Conservation (phyloP, 1,284 basidiomycete species). For the Leccinum glutinopallens region DNA sequence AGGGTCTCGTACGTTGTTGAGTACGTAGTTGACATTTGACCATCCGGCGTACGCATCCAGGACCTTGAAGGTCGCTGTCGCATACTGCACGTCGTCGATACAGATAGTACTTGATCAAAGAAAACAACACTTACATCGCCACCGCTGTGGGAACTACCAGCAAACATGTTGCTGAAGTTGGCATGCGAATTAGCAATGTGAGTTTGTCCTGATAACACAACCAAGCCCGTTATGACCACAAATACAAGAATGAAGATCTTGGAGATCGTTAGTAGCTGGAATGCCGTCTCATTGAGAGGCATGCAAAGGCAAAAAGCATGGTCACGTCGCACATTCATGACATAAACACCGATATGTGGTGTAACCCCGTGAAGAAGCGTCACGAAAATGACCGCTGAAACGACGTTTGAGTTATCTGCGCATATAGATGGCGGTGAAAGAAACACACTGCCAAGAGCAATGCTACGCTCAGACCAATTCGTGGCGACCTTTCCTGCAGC, state of each 20-base stretch:
- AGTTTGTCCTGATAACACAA: constrained; percentile 52
- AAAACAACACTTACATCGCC: constrained; percentile 39
- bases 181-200: constrained; percentile 44
- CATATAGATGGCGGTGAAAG: neutral
- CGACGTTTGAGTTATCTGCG: neutral
- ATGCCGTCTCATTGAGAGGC: neutral
- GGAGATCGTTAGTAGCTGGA: constrained; percentile 24
- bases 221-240: constrained; percentile 43
- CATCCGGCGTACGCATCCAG: constrained; percentile 58
- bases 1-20: constrained; percentile 56
- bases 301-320: neutral
- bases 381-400: constrained; percentile 45
- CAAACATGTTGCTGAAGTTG: constrained; percentile 53
- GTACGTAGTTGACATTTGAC: constrained; percentile 53
- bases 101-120: neutral
- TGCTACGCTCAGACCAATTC: constrained; percentile 56
- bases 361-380: constrained; percentile 50
- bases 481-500: constrained; percentile 44
- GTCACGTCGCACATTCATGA: constrained; percentile 48
- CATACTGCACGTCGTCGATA: constrained; percentile 41
- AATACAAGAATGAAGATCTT: constrained; percentile 35
- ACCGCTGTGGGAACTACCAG: constrained; percentile 48
- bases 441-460: constrained; percentile 52
- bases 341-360: constrained; percentile 44
- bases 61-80: constrained; percentile 61